These are phyloP conservation scores for Zymoseptoria pseudotritici DNA, from an alignment of 2,329 filamentous ascomycete species.

Conservation along the genomic window DNA sequence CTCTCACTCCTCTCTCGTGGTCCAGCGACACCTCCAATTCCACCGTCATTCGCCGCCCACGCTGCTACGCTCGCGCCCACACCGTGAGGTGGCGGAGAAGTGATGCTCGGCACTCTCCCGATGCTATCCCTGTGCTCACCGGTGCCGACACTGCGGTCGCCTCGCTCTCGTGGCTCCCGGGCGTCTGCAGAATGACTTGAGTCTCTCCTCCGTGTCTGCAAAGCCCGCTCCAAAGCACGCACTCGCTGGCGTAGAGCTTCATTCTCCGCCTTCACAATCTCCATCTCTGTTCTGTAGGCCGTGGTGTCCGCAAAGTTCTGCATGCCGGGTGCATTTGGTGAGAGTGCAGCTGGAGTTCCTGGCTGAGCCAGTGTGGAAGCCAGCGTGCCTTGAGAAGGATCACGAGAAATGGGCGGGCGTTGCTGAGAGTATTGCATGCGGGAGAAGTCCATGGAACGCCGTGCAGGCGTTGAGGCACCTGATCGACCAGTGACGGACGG, in stretches of 20 bases:
- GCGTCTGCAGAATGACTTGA: conserved; percentile 23
- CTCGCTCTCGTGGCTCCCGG: neutral
- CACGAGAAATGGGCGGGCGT: conserved; percentile 28
- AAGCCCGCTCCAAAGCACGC: conserved; percentile 39
- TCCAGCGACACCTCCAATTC: conserved; percentile 27
- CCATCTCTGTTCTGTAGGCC: conserved; percentile 39
- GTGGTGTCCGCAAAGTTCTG: conserved; percentile 35
- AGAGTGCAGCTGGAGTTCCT: conserved; percentile 16
- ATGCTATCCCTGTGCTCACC: neutral
- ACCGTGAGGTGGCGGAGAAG: conserved; percentile 8
- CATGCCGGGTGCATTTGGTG: conserved; percentile 16
- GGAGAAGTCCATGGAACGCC: conserved; percentile 24
- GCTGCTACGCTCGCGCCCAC: conserved; percentile 20
- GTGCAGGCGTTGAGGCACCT: conserved; percentile 29
- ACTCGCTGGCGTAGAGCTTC: conserved; percentile 41
- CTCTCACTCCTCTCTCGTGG: conserved; percentile 31
- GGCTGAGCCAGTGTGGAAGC: conserved; percentile 21
- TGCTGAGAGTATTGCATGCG: conserved; percentile 20
- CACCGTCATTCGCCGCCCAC: conserved; percentile 24
- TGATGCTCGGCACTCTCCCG: conserved; percentile 2
- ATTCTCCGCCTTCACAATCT: conserved; percentile 45
- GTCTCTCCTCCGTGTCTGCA: conserved; percentile 29
- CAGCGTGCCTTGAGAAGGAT: conserved; percentile 21
- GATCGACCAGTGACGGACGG: conserved; percentile 26
- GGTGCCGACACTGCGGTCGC: neutral